Base-by-base conservation (phyloP, 148 eudicot species). In the Vaccinium corymbosum region DNA sequence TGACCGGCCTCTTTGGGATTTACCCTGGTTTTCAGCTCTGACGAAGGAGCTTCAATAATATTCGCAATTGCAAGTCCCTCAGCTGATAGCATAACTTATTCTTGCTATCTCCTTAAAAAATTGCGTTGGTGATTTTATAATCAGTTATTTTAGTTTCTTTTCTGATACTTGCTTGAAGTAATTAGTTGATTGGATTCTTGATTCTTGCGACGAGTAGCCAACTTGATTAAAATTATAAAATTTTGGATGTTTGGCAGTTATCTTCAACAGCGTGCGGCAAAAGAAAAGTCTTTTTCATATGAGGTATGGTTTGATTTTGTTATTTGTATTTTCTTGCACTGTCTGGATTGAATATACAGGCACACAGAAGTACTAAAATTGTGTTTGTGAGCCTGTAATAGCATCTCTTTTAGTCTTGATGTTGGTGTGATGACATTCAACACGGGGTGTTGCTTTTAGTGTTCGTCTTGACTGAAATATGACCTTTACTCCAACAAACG, bases 271-370 rank as follows among this genome's bases (percentile, higher is more conserved):
- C 98, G 98, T 64, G 92, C 90, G 25, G 89, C 87, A 76, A 94
- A 91, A 88, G 98, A 97, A 83, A 89, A 91, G 76, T 87, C 92
- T 79, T 97, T 97, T 89, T 89, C 95, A 27, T 97, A 93, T 85
- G 99, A 97, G 99, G 99, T 97, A 93, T 29, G 81, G 52, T 27
- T 78, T 78, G 48, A 19, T 8, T 72, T 78, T 1, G 38, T 35
- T 35, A 19, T 27, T 81, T 59, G 7, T 17, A 53, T 17, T 73
- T 52, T 84, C 7, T 10, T 66, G 83, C 52, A 19, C 78, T 19
- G 29, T 68, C 46, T 72, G 12, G 27, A 77, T 46, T 80, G 52
- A 53, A 70, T 27, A 22, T 29, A 53, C 56, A 7, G 42, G 52
- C 53, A 49, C 52, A 81, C 13, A 13, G 38, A 68, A 78, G 19